Evolutionary conservation across 352 stramenopile genomes (phyloP), one percentile per base, ranked within the genome.

Genomic region (Phytophthora tubulina): DNA sequence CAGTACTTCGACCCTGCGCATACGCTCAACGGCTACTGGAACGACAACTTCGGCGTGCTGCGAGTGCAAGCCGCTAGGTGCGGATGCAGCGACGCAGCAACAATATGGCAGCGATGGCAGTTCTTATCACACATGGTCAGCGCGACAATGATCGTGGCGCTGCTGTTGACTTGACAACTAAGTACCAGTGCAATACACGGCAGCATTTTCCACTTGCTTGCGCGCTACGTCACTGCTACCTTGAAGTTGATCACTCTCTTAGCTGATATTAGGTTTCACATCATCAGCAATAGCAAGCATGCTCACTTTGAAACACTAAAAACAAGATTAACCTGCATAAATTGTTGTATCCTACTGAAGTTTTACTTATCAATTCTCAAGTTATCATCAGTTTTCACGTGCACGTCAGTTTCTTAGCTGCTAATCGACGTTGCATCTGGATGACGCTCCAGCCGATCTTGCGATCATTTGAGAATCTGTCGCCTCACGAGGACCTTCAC

Each of bases 11-110:
- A 93, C 56, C 80, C 84, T 1, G 75, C 81, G 0, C 61, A 78
- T 48, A 88, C 73, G 31, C 74, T 93, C 31, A 70, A 75, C 15
- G 86, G 86, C 32, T 89, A 81, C 73, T 93, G 84, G 74, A 86
- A 89, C 66, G 86, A 91, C 72, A 69, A 90, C 53, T 80, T 87
- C 5, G 78, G 76, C 52, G 59, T 74, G 8, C 58, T 91, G 17
- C 82, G 86, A 48, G 79, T 91, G 4, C 61, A 83, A 42, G 78
- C 82, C 3, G 74, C 72, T n/a, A 79, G 84, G 6, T 93, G 86
- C 45, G 86, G 86, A 2, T 93, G 86, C 73, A 91, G 58, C 32
- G 17, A 33, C 17, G 45, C 55, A 7, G 10, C 31, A 17, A 9
- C 8, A n/a, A 4, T 17, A 38, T 62, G 56, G 56, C 33, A 33